Evolutionary conservation across 257 asterid genomes (phyloP).

Genomic region (Przewalskia tangutica): DNA sequence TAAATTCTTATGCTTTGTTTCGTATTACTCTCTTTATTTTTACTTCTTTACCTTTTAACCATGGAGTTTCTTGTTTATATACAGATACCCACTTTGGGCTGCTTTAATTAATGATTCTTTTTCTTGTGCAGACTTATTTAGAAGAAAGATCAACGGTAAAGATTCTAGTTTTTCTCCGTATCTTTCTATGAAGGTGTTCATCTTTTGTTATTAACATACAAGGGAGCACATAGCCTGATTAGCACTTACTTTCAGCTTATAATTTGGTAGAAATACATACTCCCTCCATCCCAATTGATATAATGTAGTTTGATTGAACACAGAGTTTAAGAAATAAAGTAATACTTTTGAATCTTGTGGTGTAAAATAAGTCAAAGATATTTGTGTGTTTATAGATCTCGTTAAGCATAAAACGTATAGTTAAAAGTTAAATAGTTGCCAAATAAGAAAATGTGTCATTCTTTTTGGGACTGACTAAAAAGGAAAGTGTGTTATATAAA

Average conservation of each 20-base stretch:
- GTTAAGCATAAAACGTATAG: too few relatives aligned
- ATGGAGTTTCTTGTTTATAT: neutral
- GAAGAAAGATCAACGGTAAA: constrained; percentile 4
- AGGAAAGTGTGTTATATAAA: too few relatives aligned
- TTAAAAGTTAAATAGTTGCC: too few relatives aligned
- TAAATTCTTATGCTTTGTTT: neutral
- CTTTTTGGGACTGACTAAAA: too few relatives aligned
- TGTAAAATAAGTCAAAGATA: too few relatives aligned
- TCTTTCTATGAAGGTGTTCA: neutral
- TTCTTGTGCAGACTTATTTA: constrained; percentile 2
- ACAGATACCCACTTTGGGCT: too few relatives aligned
- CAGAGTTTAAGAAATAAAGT: too few relatives aligned
- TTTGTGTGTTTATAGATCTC: too few relatives aligned
- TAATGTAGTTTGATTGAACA: too few relatives aligned
- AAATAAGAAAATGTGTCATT: too few relatives aligned
- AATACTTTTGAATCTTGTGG: too few relatives aligned
- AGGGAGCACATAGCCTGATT: neutral
- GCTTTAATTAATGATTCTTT: neutral
- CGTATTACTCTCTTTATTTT: neutral
- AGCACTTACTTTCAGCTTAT: neutral
- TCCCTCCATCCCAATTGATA: too few relatives aligned
- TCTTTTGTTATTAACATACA: neutral
- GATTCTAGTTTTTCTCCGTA: neutral
- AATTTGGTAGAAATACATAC: neutral
- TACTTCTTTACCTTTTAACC: neutral